Evolutionary conservation across 192 early-diverging fungal genomes (phyloP).

Genomic region (Linnemannia schmuckeri): DNA sequence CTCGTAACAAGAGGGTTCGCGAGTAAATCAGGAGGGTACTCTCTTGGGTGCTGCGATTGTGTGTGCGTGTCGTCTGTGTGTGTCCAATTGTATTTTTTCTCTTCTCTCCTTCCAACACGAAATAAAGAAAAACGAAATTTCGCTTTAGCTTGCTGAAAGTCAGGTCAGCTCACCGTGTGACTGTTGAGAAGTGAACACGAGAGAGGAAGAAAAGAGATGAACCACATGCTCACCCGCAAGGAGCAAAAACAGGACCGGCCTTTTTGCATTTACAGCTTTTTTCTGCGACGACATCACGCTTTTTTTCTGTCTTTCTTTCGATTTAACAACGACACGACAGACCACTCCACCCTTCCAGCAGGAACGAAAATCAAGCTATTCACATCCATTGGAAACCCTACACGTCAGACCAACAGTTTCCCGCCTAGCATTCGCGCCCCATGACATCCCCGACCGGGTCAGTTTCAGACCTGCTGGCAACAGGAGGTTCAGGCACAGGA

Average conservation of each 20-base stretch:
- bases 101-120: not conserved
- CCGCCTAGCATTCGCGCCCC: not conserved
- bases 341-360: too few species aligned
- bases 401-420: not conserved
- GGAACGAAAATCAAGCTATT: too few species aligned
- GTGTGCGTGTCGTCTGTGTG: not conserved
- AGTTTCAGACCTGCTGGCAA: conserved; percentile 44
- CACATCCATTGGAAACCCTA: too few species aligned
- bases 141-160: not conserved
- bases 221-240: conserved; percentile 3
- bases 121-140: not conserved
- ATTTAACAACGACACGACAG: too few species aligned
- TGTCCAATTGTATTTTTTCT: not conserved
- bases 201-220: not conserved
- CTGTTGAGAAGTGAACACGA: conserved; percentile 1
- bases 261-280: not conserved
- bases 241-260: not conserved
- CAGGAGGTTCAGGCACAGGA: conserved; percentile 7
- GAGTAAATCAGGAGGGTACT: conserved; percentile 23
- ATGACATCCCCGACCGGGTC: conserved; percentile 46
- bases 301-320: too few species aligned
- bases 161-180: not conserved
- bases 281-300: not conserved
- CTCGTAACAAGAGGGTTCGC: conserved; percentile 45
- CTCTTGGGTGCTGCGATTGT: not conserved